Percentiles rank a stretch among this genome's conserved stretches.
Evolutionary conservation across 805 yeast species (phyloP).

Genomic region (Maudiozyma bulderi): DNA sequence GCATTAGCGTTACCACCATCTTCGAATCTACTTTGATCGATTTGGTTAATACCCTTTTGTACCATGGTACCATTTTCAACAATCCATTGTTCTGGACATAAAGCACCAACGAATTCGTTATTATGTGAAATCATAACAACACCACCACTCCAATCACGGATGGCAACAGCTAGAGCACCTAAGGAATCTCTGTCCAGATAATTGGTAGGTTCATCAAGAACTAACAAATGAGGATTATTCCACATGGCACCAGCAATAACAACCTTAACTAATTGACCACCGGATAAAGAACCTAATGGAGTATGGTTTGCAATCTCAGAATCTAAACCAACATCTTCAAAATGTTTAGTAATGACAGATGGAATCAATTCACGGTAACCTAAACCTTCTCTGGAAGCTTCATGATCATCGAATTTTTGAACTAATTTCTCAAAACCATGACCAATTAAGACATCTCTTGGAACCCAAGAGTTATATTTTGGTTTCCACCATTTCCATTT

Average conservation of each 20-base stretch:
- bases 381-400: conserved; percentile 97
- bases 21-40: conserved; percentile 74
- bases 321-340: conserved; percentile 93
- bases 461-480: conserved; percentile 86
- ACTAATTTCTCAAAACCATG: conserved; percentile 85
- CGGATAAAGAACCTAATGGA: conserved; percentile 91
- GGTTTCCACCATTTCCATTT: conserved; percentile 93
- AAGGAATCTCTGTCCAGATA: conserved; percentile 95
- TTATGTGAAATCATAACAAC: conserved; percentile 98
- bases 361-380: conserved; percentile 95
- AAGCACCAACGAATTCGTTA: conserved; percentile 91
- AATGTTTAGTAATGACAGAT: conserved; percentile 87
- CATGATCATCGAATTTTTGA: conserved; percentile 96
- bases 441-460: conserved; percentile 70
- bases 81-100: conserved; percentile 98
- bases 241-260: conserved; percentile 99
- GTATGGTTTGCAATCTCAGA: conserved; percentile 98
- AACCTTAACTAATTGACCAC: conserved; percentile 96
- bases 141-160: conserved; percentile 97
- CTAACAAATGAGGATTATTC: conserved; percentile 96
- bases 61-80: conserved; percentile 88
- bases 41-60: conserved; percentile 67
- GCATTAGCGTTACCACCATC: conserved; percentile 54
- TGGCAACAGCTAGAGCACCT: conserved; percentile 95
- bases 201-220: conserved; percentile 96